phyloP scores from a whole-genome alignment of 2,329 filamentous ascomycete genomes.

The Pyrenochaeta sp. region DNA sequence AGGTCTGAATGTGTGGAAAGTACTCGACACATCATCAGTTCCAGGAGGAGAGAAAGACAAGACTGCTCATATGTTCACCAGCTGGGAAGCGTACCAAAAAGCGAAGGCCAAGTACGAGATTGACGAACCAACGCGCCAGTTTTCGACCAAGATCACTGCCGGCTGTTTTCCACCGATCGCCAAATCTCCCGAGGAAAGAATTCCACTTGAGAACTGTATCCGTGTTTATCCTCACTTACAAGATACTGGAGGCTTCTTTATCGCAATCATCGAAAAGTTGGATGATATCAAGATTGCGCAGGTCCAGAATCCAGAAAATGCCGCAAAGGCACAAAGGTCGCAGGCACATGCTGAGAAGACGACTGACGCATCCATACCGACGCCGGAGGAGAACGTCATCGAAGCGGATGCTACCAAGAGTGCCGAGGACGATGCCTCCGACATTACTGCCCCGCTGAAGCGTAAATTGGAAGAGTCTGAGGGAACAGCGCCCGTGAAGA shows the following conservation, averaged over 20 bases:
- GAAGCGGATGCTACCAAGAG: constrained; percentile 32
- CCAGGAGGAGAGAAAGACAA: constrained; percentile 66
- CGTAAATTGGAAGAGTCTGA: constrained; percentile 52
- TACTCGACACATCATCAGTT: constrained; percentile 66
- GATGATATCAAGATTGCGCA: constrained; percentile 64
- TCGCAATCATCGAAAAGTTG: constrained; percentile 91
- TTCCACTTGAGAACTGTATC: constrained; percentile 90
- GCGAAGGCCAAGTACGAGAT: constrained; percentile 67
- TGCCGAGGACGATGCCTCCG: constrained; percentile 13
- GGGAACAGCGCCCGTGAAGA: constrained; percentile 38
- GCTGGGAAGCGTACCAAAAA: constrained; percentile 81
- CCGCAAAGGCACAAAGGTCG: constrained; percentile 32
- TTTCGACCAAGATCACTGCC: constrained; percentile 65
- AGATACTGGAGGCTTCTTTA: constrained; percentile 97
- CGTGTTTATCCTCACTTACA: constrained; percentile 94
- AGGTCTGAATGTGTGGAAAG: constrained; percentile 83
- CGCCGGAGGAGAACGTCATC: constrained; percentile 36
- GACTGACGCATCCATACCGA: constrained; percentile 27
- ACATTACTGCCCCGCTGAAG: constrained; percentile 41
- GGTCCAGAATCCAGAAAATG: constrained; percentile 35
- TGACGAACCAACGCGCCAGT: constrained; percentile 66
- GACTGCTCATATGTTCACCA: constrained; percentile 77
- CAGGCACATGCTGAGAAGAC: constrained; percentile 26
- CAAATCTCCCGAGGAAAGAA: constrained; percentile 61
- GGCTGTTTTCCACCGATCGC: constrained; percentile 81